phyloP scores from a whole-genome alignment of 1,284 basidiomycete genomes.

The Papiliotrema terrestris region DNA sequence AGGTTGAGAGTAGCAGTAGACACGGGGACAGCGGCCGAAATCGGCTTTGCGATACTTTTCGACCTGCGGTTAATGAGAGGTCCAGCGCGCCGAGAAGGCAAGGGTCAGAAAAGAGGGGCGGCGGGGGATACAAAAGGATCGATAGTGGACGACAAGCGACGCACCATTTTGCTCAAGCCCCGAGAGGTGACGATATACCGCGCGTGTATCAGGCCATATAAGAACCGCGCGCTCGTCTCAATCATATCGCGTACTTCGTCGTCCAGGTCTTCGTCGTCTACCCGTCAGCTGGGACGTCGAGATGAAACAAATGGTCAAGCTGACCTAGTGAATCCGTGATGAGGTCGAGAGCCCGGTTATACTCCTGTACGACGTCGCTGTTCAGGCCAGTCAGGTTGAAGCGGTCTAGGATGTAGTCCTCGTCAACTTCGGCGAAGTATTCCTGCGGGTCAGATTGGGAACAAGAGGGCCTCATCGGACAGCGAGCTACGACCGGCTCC shows the following conservation, averaged over 20 bases:
- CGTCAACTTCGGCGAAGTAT: conserved; percentile 99
- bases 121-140: conserved; percentile 11
- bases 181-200: conserved; percentile 93
- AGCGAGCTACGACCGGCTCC: too few relatives aligned
- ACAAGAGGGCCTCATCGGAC: too few relatives aligned
- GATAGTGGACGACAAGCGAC: conserved; percentile 14
- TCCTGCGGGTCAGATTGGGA: conserved; percentile 53
- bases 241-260: conserved; percentile 55
- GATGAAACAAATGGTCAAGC: too few relatives aligned
- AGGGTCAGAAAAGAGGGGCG: conserved; percentile 19
- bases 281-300: background rate
- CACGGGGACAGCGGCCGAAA: conserved; percentile 92
- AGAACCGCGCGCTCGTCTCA: conserved; percentile 82
- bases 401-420: conserved; percentile 96
- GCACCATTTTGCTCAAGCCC: conserved; percentile 91
- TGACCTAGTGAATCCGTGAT: conserved; percentile 83
- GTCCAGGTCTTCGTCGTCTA: conserved; percentile 52
- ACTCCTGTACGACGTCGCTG: conserved; percentile 87
- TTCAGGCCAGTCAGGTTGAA: conserved; percentile 98
- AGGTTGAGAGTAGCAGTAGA: conserved; percentile 84
- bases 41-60: conserved; percentile 97
- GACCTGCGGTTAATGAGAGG: conserved; percentile 55
- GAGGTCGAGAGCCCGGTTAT: conserved; percentile 87
- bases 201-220: conserved; percentile 96
- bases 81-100: background rate